phyloP scores from a whole-genome alignment of 2,329 filamentous ascomycete genomes.

The Ascochyta lentis region DNA sequence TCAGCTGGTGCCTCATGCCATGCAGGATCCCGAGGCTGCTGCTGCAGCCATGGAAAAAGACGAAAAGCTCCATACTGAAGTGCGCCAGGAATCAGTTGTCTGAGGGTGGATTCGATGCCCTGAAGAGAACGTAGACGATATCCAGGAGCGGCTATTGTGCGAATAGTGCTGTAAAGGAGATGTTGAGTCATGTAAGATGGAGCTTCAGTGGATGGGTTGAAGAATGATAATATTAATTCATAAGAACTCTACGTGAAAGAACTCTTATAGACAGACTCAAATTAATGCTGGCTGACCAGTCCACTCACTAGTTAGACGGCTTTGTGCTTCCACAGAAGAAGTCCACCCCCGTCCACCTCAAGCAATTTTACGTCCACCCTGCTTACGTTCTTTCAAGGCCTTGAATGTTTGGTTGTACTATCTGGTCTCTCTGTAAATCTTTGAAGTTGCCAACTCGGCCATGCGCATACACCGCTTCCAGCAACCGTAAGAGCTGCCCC shows the following conservation, averaged over 20 bases:
- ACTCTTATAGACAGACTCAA: neutral
- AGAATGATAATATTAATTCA: neutral
- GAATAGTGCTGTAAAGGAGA: neutral
- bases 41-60: constrained; percentile 36
- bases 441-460: neutral
- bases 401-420: neutral
- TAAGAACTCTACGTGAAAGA: neutral
- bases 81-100: constrained; percentile 3
- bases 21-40: constrained; percentile 43
- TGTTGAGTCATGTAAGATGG: too few relatives aligned
- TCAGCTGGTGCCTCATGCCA: constrained; percentile 46
- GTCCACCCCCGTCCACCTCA: neutral
- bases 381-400: neutral
- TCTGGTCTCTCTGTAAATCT: neutral
- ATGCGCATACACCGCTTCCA: too few relatives aligned
- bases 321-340: neutral
- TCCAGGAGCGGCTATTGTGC: neutral
- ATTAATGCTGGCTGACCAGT: neutral
- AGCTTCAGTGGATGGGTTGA: neutral
- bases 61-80: constrained; percentile 20
- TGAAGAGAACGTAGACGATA: neutral
- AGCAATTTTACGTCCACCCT: neutral
- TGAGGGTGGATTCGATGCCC: neutral
- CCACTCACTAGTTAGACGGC: neutral
- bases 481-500: too few relatives aligned